phyloP scores from a whole-genome alignment of 176 grass and related monocot genomes.

The Hsuehochloa calcarea region DNA sequence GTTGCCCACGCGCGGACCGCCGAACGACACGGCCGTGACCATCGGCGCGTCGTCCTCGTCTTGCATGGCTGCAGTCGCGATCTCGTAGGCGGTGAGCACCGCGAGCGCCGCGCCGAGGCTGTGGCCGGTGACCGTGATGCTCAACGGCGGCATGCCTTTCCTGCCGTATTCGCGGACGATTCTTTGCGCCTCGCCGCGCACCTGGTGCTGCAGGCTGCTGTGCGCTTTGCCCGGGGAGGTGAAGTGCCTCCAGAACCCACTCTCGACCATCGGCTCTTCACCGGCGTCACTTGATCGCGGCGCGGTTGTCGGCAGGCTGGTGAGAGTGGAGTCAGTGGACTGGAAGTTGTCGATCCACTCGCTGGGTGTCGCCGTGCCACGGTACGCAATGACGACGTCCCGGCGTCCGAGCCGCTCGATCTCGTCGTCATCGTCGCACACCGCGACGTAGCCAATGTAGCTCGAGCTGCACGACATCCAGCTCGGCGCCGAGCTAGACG shows the following conservation, averaged over 20 bases:
- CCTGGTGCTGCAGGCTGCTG: slow-evolving; percentile 40
- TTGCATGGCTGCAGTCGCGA: not conserved
- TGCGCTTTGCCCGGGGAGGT: not conserved
- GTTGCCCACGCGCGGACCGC: slow-evolving; percentile 51
- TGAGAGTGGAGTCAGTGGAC: slow-evolving; percentile 40
- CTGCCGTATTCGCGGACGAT: slow-evolving; percentile 37
- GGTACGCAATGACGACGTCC: slow-evolving; percentile 49
- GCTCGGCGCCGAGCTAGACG: slow-evolving; percentile 17
- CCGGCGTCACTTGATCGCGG: not conserved
- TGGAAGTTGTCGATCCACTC: slow-evolving; percentile 55
- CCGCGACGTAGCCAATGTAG: slow-evolving; percentile 61
- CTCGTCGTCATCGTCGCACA: slow-evolving; percentile 47
- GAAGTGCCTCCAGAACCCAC: slow-evolving; percentile 53
- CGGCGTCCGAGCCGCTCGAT: slow-evolving; percentile 50
- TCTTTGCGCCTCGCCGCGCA: slow-evolving; percentile 34
- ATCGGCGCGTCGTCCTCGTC: not conserved
- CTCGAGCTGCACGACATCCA: slow-evolving; percentile 40
- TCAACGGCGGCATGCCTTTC: slow-evolving; percentile 20
- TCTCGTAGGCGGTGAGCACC: slow-evolving; percentile 53
- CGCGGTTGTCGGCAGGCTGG: not conserved
- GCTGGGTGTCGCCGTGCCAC: slow-evolving; percentile 41
- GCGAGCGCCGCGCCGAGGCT: slow-evolving; percentile 63
- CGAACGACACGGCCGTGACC: slow-evolving; percentile 51
- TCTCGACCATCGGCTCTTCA: slow-evolving; percentile 32
- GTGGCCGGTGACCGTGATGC: slow-evolving; percentile 55